Conservation (phyloP, 371 early-diverging fungal genomes). For the Coemansia sp. region DNA sequence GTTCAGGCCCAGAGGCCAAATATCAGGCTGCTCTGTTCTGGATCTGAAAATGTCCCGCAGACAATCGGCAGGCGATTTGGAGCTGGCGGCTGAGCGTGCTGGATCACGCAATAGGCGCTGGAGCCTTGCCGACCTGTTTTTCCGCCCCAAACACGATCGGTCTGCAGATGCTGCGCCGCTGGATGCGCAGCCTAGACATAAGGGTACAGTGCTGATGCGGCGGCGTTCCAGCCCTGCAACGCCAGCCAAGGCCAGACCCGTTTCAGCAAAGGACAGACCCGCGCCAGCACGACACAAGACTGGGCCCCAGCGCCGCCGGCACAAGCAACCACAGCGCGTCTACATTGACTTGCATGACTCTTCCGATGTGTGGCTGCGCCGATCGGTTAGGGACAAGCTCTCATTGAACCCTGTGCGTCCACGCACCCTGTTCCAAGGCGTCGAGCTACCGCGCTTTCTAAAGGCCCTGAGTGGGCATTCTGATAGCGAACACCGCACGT, state of each 20-base stretch:
- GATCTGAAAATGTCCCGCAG: conserved; percentile 5
- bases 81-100: background rate
- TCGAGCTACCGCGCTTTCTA: conserved; percentile 17
- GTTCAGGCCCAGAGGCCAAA: background rate
- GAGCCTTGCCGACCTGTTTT: conserved; percentile 8
- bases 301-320: background rate
- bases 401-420: conserved; percentile 18
- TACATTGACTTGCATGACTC: conserved; percentile 16
- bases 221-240: conserved; percentile 10
- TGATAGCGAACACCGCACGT: background rate
- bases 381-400: conserved; percentile 15
- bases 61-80: background rate
- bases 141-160: background rate
- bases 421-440: conserved; percentile 10
- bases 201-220: background rate
- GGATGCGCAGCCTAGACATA: background rate
- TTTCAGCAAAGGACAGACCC: background rate
- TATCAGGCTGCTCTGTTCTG: background rate
- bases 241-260: background rate
- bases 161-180: background rate
- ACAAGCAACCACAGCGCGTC: background rate
- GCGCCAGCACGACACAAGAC: background rate
- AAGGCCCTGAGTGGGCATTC: conserved; percentile 1
- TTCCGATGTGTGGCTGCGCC: conserved; percentile 19
- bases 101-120: conserved; percentile 8